These are phyloP conservation scores for Syncephalastrum contaminatum DNA, from an alignment of 371 early-diverging fungal genomes.

Conservation along the genomic window DNA sequence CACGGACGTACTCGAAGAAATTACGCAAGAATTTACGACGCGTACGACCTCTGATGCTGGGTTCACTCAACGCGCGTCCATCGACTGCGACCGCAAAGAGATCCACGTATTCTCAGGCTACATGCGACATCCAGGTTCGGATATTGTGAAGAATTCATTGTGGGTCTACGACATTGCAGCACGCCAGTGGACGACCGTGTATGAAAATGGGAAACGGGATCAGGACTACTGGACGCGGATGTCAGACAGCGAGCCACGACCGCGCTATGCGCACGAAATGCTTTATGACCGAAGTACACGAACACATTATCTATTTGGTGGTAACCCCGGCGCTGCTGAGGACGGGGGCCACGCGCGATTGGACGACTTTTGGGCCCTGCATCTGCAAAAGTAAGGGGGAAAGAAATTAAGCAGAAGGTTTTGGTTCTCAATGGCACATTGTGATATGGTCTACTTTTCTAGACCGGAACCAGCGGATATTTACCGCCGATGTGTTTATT, in stretches of 20 bases:
- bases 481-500: slow-evolving; percentile 58
- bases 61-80: slow-evolving; percentile 85
- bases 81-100: slow-evolving; percentile 75
- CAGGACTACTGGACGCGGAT: slow-evolving; percentile 41
- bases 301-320: slow-evolving; percentile 84
- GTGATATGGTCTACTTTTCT: not conserved
- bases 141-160: slow-evolving; percentile 67
- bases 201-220: slow-evolving; percentile 63
- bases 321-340: slow-evolving; percentile 73
- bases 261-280: slow-evolving; percentile 87
- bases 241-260: slow-evolving; percentile 67
- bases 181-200: slow-evolving; percentile 74
- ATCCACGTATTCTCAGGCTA: slow-evolving; percentile 81
- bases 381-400: slow-evolving; percentile 55
- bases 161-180: slow-evolving; percentile 73
- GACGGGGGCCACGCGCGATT: slow-evolving; percentile 57
- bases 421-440: not conserved
- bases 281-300: slow-evolving; percentile 65
- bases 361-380: slow-evolving; percentile 86
- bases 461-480: slow-evolving; percentile 66
- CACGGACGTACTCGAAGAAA: slow-evolving; percentile 67
- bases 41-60: slow-evolving; percentile 76
- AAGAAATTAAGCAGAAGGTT: not conserved
- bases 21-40: slow-evolving; percentile 68
- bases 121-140: slow-evolving; percentile 47